phyloP scores from a whole-genome alignment of 2,329 filamentous ascomycete species.

The Zymoseptoria brevis region DNA sequence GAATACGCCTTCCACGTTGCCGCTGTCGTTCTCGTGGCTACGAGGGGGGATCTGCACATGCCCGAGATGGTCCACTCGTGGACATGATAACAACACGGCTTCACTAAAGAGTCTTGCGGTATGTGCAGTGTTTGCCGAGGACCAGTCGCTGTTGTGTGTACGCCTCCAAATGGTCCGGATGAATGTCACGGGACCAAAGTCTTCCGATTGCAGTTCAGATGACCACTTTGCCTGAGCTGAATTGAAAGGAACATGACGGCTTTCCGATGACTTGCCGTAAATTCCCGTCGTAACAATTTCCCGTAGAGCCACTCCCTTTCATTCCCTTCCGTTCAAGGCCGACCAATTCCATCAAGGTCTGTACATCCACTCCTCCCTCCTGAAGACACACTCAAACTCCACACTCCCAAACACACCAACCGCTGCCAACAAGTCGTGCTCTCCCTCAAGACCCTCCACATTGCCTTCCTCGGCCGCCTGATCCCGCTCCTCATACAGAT shows the following conservation, averaged over 20 bases:
- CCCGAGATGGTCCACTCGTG: background rate
- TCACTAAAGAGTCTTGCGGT: no score
- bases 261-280: background rate
- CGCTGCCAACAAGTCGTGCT: constrained; percentile 62
- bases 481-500: constrained; percentile 68
- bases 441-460: constrained; percentile 54
- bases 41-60: background rate
- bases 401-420: constrained; percentile 64
- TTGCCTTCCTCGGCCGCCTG: constrained; percentile 50
- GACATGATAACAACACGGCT: background rate
- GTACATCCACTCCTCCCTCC: constrained; percentile 27
- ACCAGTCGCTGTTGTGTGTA: background rate
- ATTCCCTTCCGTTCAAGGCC: background rate
- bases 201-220: background rate
- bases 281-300: background rate
- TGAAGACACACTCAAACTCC: constrained; percentile 52
- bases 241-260: background rate
- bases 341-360: constrained; percentile 12
- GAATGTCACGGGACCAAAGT: background rate
- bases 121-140: no score
- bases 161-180: background rate
- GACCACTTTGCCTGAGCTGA: background rate
- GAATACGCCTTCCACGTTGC: background rate
- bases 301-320: background rate
- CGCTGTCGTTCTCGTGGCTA: background rate